A percentile compares a stretch with the other conserved stretches of the same genome.
Evolutionary conservation across 345 rosid species (phyloP).

Genomic region (Draba incana): DNA sequence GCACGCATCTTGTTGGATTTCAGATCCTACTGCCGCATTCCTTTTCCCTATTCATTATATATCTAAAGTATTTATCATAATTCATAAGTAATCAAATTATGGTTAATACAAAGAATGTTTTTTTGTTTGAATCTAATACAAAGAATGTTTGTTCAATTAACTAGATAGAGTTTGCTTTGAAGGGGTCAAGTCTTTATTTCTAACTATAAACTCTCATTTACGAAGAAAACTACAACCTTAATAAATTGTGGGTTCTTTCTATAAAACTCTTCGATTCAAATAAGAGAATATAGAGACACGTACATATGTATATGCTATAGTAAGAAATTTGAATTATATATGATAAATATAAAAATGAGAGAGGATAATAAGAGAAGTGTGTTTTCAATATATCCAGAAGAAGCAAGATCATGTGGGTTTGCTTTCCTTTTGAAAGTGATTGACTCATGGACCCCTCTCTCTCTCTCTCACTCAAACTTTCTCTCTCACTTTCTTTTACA

Average conservation of each 20-base stretch:
- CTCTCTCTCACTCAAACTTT: slow-evolving; percentile 1
- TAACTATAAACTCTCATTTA: slow-evolving; percentile 2
- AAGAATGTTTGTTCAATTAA: not conserved
- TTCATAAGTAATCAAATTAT: not conserved
- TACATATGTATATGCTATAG: too few species aligned
- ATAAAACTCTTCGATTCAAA: slow-evolving; percentile 1
- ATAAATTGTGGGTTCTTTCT: not conserved
- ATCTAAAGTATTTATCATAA: not conserved
- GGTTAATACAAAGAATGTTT: not conserved
- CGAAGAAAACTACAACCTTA: not conserved
- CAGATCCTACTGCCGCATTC: not conserved
- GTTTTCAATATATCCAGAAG: slow-evolving; percentile 35
- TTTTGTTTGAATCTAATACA: not conserved
- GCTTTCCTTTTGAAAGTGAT: slow-evolving; percentile 41
- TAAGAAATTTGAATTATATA: not conserved
- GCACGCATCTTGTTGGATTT: slow-evolving; percentile 37
- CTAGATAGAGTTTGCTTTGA: not conserved
- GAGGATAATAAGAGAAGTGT: slow-evolving; percentile 34
- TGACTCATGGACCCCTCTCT: slow-evolving; percentile 36
- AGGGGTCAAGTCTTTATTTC: not conserved
- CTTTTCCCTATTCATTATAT: not conserved
- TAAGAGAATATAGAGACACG: not conserved
- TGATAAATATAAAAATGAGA: not conserved
- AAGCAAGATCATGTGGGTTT: slow-evolving; percentile 43
- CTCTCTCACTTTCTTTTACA: slow-evolving; percentile 17